phyloP scores from a whole-genome alignment of 768 basidiomycete species.

The Suillus hirtellus region DNA sequence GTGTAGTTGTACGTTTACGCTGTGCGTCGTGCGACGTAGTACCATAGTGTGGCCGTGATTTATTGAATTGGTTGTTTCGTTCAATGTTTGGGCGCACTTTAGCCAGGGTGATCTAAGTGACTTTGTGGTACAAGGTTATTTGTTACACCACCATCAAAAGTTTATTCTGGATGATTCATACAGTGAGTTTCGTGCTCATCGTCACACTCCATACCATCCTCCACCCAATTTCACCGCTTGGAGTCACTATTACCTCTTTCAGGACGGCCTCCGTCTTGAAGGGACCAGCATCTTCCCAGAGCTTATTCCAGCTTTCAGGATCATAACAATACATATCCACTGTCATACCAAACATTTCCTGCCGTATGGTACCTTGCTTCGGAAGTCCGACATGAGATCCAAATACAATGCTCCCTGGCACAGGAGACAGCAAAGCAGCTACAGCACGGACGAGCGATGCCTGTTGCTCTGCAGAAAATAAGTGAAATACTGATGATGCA shows the following conservation, averaged over 20 bases:
- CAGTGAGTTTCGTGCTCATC: background rate
- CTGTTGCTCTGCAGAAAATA: constrained; percentile 13
- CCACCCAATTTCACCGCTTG: constrained; percentile 3
- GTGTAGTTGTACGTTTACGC: no score
- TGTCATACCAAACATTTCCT: constrained; percentile 7
- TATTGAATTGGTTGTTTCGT: no score
- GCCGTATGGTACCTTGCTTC: constrained; percentile 13
- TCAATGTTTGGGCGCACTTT: no score
- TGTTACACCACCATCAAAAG: no score
- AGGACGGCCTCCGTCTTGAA: constrained; percentile 32
- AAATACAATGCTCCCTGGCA: constrained; percentile 32
- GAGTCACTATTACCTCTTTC: constrained; percentile 8
- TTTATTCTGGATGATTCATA: no score
- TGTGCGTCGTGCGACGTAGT: no score
- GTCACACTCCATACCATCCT: constrained; percentile 24
- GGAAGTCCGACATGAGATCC: constrained; percentile 27
- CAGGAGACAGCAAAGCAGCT: constrained; percentile 28
- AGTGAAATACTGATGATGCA: constrained; percentile 48
- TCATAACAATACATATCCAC: constrained; percentile 25
- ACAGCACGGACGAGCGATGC: constrained; percentile 16
- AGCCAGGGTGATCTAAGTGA: no score
- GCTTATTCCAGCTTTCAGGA: constrained; percentile 28
- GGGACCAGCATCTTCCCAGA: constrained; percentile 22
- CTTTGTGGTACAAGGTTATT: no score
- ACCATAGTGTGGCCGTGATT: no score